A percentile compares a stretch with the other conserved stretches of the same genome.
These are phyloP conservation scores for Mycena vitilis DNA, from an alignment of 768 basidiomycete genomes.

Conservation along the genomic window DNA sequence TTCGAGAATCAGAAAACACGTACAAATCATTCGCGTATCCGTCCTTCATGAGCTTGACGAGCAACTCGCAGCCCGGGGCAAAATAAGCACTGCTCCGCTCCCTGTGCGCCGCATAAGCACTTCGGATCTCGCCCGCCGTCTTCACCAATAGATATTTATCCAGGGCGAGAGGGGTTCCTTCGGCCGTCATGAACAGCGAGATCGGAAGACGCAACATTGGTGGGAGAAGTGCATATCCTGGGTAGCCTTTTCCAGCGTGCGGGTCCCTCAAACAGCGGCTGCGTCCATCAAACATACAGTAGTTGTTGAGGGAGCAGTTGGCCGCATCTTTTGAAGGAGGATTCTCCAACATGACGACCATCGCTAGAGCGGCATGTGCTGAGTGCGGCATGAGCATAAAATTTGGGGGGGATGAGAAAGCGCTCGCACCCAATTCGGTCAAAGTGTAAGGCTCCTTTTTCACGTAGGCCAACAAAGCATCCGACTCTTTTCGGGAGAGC, in stretches of 20 bases:
- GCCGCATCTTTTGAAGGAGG: constrained; percentile 29
- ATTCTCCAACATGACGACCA: constrained; percentile 33
- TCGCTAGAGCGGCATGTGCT: constrained; percentile 40
- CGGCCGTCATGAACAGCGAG: constrained; percentile 33
- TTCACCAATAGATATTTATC: background rate
- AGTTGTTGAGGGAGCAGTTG: constrained; percentile 31
- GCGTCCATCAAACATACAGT: constrained; percentile 39
- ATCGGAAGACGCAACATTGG: constrained; percentile 17
- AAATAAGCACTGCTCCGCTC: background rate
- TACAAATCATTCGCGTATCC: background rate
- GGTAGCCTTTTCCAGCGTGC: constrained; percentile 34
- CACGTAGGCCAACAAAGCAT: constrained; percentile 19
- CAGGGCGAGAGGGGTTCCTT: constrained; percentile 6
- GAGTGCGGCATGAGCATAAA: background rate
- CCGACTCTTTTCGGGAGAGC: constrained; percentile 33
- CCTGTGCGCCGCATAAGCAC: background rate
- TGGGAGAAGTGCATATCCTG: constrained; percentile 40
- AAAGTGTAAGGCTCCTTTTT: constrained; percentile 33
- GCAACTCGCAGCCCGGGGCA: background rate
- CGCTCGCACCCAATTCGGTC: constrained; percentile 32
- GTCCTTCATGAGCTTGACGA: background rate
- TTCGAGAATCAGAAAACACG: background rate
- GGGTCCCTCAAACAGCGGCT: constrained; percentile 30
- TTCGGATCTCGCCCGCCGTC: background rate
- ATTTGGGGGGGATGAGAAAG: background rate